Conservation (phyloP, 2,329 filamentous ascomycete genomes). For the Dothidotthia symphoricarpi region DNA sequence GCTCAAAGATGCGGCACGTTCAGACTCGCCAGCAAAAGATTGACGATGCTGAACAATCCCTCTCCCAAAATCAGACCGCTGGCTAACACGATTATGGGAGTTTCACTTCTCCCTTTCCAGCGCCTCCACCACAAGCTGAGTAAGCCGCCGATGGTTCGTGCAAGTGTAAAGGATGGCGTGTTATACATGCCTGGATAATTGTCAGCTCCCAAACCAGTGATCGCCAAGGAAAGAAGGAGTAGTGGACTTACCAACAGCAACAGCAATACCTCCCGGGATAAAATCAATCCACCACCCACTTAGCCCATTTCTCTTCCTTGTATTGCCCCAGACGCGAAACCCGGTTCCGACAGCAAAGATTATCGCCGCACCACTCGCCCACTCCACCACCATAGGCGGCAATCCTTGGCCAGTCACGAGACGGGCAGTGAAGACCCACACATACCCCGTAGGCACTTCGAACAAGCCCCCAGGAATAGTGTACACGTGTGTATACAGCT, state of each 20-base stretch:
- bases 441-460: conserved; percentile 89
- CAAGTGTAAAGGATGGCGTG: conserved; percentile 90
- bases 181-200: conserved; percentile 80
- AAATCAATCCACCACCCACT: conserved; percentile 65
- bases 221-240: not conserved
- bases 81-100: conserved; percentile 84
- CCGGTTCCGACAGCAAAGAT: conserved; percentile 72
- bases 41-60: conserved; percentile 51
- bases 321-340: conserved; percentile 54
- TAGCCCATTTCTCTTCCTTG: conserved; percentile 32
- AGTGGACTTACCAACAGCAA: conserved; percentile 71
- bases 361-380: conserved; percentile 69
- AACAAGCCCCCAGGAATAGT: conserved; percentile 84
- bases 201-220: conserved; percentile 2
- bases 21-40: conserved; percentile 70
- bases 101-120: conserved; percentile 54
- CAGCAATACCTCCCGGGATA: conserved; percentile 90
- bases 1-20: conserved; percentile 12
- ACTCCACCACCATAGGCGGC: conserved; percentile 78
- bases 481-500: conserved; percentile 87
- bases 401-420: conserved; percentile 88
- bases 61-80: conserved; percentile 73
- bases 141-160: conserved; percentile 74
- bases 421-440: conserved; percentile 96
- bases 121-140: conserved; percentile 17